Evolutionary conservation across 1,139 yeast genomes (phyloP).

Genomic region (Groenewaldozyma sp.): DNA sequence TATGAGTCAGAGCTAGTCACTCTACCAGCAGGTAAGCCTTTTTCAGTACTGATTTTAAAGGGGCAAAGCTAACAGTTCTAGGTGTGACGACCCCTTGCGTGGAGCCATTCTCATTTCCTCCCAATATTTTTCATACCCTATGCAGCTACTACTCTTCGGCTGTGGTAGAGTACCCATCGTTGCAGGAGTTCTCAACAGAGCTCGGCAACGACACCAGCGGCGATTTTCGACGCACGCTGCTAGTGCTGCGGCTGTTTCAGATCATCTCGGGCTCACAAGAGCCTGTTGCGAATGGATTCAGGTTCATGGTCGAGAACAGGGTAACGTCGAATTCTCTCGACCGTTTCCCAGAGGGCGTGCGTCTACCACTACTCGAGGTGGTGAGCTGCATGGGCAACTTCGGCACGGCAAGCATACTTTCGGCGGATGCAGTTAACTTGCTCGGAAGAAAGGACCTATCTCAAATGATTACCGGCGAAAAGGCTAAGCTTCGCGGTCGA

Average conservation of each 20-base stretch:
- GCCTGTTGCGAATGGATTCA: conserved; percentile 46
- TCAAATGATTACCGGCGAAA: conserved; percentile 4
- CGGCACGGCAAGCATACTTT: neutral
- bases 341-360: conserved; percentile 64
- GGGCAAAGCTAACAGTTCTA: conserved; percentile 35
- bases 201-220: conserved; percentile 36
- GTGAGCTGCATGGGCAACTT: conserved; percentile 24
- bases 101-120: conserved; percentile 19
- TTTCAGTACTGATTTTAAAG: conserved; percentile 19
- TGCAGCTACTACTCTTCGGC: conserved; percentile 12
- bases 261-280: conserved; percentile 26
- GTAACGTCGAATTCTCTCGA: conserved; percentile 48
- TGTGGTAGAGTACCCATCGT: conserved; percentile 13
- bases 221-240: conserved; percentile 5
- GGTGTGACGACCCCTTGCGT: conserved; percentile 20
- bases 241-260: conserved; percentile 35
- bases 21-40: neutral
- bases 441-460: conserved; percentile 59
- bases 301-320: conserved; percentile 47
- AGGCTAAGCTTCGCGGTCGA: conserved; percentile 9
- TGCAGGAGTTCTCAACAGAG: conserved; percentile 42
- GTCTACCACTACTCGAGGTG: conserved; percentile 47
- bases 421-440: conserved; percentile 40
- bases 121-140: conserved; percentile 17
- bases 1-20: conserved; percentile 31